Conservation (phyloP, 2,329 filamentous ascomycete species). For the Botrytis galanthina region DNA sequence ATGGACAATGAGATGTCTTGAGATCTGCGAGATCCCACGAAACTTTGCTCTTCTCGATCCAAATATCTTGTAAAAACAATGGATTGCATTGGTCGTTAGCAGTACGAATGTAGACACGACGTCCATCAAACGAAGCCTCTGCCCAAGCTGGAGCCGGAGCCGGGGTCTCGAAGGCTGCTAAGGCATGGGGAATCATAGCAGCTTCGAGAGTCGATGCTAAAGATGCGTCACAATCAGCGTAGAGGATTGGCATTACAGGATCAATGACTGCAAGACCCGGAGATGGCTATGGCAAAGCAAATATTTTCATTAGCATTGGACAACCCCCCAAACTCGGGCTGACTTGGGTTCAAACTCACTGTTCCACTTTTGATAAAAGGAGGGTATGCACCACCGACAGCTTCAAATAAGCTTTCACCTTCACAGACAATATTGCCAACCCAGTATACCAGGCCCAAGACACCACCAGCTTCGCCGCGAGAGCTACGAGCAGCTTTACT, state of each 20-base stretch:
- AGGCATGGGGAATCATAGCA: not conserved
- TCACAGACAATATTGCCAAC: not conserved
- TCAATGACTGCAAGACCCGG: not conserved
- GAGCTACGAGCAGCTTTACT: not conserved
- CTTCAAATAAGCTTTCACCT: not conserved
- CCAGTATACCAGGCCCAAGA: not conserved
- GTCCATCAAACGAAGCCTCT: not conserved
- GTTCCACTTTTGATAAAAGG: not conserved
- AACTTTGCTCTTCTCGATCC: not conserved
- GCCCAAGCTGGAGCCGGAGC: not conserved
- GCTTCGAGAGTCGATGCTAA: not conserved
- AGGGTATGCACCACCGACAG: not conserved
- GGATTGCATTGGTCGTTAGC: not conserved
- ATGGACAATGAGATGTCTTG: conserved; percentile 1
- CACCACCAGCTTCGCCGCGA: not conserved
- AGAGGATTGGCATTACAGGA: not conserved
- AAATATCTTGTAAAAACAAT: not conserved
- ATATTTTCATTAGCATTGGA: not conserved
- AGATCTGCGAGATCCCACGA: not conserved
- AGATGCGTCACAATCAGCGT: not conserved
- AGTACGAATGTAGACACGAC: not conserved
- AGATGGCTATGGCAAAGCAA: not conserved
- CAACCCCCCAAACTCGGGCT: rapidly evolving
- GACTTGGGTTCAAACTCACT: not conserved
- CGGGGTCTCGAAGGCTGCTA: not conserved